phyloP scores from a whole-genome alignment of 1,139 yeast genomes.

The Kluyveromyces sp. region DNA sequence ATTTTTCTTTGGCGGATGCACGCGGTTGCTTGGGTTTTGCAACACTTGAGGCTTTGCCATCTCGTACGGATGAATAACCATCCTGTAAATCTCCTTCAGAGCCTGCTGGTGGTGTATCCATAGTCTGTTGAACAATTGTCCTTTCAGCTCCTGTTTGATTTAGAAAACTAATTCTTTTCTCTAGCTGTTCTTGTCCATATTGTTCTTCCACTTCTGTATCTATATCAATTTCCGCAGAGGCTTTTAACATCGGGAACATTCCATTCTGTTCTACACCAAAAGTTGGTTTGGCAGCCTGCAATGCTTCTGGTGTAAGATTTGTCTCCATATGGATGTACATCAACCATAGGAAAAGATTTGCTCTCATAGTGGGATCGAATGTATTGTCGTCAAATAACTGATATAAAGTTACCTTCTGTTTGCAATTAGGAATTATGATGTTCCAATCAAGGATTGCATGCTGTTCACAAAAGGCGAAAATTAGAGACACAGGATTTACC shows the following conservation, averaged over 20 bases:
- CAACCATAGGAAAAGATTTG: conserved; percentile 73
- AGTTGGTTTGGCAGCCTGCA: conserved; percentile 46
- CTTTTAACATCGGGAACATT: conserved; percentile 42
- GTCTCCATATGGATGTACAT: conserved; percentile 76
- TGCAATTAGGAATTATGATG: conserved; percentile 29
- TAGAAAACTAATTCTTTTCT: conserved; percentile 51
- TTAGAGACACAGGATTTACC: conserved; percentile 59
- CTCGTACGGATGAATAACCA: background rate
- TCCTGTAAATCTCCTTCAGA: background rate
- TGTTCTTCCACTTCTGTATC: conserved; percentile 66
- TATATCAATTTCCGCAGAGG: conserved; percentile 46
- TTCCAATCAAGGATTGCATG: conserved; percentile 42
- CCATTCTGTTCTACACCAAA: conserved; percentile 42
- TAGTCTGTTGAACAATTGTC: conserved; percentile 5
- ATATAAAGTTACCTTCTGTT: conserved; percentile 37
- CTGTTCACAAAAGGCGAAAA: conserved; percentile 65
- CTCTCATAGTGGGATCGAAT: conserved; percentile 53
- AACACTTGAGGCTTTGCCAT: background rate
- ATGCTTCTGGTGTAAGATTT: conserved; percentile 44
- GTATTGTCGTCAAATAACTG: conserved; percentile 55
- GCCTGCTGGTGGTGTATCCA: conserved; percentile 1
- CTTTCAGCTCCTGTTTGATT: conserved; percentile 18
- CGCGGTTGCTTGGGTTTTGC: background rate
- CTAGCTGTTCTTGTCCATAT: conserved; percentile 64
- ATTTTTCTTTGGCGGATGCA: background rate